Evolutionary conservation across 2,329 filamentous ascomycete species (phyloP).

Genomic region (Colletotrichum lentis): DNA sequence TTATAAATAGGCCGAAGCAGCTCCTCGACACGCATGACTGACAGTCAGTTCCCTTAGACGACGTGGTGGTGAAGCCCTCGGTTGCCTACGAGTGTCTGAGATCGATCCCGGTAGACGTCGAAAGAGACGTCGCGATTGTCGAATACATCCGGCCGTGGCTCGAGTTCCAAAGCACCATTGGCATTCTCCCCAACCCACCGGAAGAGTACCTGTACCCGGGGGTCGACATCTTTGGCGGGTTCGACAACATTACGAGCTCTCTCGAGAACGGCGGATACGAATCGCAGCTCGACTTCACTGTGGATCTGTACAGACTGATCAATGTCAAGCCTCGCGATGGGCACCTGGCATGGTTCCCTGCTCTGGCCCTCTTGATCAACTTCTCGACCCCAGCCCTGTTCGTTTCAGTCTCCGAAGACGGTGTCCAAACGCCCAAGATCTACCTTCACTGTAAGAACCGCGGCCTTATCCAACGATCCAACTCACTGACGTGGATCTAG

Average conservation of each 20-base stretch:
- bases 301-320: slow-evolving; percentile 39
- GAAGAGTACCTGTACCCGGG: slow-evolving; percentile 39
- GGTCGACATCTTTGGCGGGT: slow-evolving; percentile 40
- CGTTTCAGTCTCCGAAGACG: slow-evolving; percentile 39
- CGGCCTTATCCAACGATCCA: accelerated
- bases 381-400: slow-evolving; percentile 32
- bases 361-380: slow-evolving; percentile 24
- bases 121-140: slow-evolving; percentile 34
- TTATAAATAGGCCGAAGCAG: too few species aligned
- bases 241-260: slow-evolving; percentile 37
- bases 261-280: slow-evolving; percentile 34
- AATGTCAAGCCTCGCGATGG: slow-evolving; percentile 35
- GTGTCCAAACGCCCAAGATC: slow-evolving; percentile 29
- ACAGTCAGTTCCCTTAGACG: background rate
- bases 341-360: slow-evolving; percentile 35
- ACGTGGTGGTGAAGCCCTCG: slow-evolving; percentile 34
- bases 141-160: slow-evolving; percentile 38
- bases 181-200: slow-evolving; percentile 38
- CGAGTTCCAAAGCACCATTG: slow-evolving; percentile 40
- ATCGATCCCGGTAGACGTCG: slow-evolving; percentile 37
- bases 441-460: slow-evolving; percentile 30
- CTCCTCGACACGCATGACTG: background rate
- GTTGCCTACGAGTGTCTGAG: slow-evolving; percentile 38
- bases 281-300: slow-evolving; percentile 37
- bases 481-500: background rate